These are phyloP conservation scores for Apiotrichum domesticum DNA, from an alignment of 1,284 basidiomycete species.

Conservation along the genomic window DNA sequence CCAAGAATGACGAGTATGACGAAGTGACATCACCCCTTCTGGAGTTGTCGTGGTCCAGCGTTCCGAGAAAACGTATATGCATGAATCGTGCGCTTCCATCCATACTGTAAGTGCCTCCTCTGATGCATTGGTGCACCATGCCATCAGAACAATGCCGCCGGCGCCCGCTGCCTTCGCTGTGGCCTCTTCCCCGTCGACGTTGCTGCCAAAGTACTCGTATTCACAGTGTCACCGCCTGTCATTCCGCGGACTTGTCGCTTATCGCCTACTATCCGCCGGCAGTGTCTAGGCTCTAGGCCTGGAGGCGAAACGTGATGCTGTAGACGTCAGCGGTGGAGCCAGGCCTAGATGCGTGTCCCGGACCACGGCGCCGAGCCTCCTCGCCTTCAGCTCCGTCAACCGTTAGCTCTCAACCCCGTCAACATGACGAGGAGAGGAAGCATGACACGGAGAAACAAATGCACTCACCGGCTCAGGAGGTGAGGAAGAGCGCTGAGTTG, in stretches of 20 bases:
- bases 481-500: conserved; percentile 93
- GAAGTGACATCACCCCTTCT: not conserved
- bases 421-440: not conserved
- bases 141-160: not conserved
- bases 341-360: not conserved
- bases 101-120: no score
- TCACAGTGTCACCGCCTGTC: no score
- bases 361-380: no score
- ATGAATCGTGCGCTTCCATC: not conserved
- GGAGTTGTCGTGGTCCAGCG: not conserved
- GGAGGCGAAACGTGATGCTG: conserved; percentile 1
- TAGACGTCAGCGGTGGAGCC: not conserved
- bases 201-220: not conserved
- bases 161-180: not conserved
- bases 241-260: no score
- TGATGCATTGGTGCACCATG: not conserved
- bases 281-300: not conserved
- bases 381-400: not conserved
- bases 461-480: conserved; percentile 71
- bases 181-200: not conserved
- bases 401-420: no score
- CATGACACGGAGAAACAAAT: no score
- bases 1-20: not conserved
- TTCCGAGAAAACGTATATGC: not conserved
- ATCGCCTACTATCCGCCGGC: no score